phyloP scores from a whole-genome alignment of 2,329 filamentous ascomycete genomes.

The Erysiphe pulchra region DNA sequence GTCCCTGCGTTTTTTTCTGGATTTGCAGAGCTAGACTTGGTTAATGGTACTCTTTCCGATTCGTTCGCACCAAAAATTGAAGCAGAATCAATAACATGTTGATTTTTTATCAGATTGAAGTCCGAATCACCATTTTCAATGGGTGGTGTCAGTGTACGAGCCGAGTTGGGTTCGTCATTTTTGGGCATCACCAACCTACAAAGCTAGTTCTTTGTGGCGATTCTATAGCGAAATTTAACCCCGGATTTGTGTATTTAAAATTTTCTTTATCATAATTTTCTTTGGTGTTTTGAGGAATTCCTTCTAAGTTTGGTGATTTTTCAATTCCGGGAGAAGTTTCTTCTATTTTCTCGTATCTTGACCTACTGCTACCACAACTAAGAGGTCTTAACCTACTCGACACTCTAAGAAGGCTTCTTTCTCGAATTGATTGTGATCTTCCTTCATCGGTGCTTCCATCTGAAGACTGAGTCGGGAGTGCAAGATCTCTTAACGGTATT shows the following conservation, averaged over 20 bases:
- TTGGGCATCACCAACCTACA: slow-evolving; percentile 13
- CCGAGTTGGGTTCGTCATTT: slow-evolving; percentile 10
- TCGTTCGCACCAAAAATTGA: slow-evolving; percentile 11
- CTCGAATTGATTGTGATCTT: neutral
- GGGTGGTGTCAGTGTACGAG: neutral
- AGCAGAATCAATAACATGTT: slow-evolving; percentile 2
- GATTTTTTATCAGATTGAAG: neutral
- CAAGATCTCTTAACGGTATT: slow-evolving; percentile 45
- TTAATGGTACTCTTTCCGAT: slow-evolving; percentile 33
- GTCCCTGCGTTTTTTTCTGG: slow-evolving; percentile 24
- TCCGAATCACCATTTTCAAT: neutral
- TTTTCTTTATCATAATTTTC: neutral
- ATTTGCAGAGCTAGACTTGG: slow-evolving; percentile 26
- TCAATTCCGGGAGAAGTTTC: slow-evolving; percentile 8
- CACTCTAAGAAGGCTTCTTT: slow-evolving; percentile 8
- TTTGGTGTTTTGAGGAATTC: slow-evolving; percentile 4
- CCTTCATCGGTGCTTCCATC: slow-evolving; percentile 7
- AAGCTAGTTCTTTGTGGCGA: slow-evolving; percentile 14
- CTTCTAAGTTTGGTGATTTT: slow-evolving; percentile 3
- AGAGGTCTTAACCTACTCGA: slow-evolving; percentile 10
- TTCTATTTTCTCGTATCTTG: slow-evolving; percentile 12
- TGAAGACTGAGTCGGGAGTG: slow-evolving; percentile 12
- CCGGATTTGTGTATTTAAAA: too few relatives aligned
- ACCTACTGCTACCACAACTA: slow-evolving; percentile 8
- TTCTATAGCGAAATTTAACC: slow-evolving; percentile 4